A percentile compares a stretch with the other conserved stretches of the same genome.
Conservation (phyloP, 805 yeast species). For the Candida dajiaensis region DNA sequence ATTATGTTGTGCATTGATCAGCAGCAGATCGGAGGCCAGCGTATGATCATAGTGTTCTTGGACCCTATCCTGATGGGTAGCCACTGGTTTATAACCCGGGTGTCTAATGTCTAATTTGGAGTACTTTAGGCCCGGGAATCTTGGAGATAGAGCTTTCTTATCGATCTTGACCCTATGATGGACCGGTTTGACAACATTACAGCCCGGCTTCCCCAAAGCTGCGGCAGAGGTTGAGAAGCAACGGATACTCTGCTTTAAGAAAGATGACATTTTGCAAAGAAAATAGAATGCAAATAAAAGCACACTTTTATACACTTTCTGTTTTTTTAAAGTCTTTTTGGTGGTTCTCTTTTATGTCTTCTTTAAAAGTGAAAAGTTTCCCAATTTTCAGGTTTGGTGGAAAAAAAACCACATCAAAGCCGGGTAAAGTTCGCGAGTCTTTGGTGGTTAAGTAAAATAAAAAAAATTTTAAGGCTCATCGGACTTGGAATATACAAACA, state of each 20-base stretch:
- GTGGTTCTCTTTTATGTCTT: background rate
- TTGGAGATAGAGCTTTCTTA: constrained; percentile 69
- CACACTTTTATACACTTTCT: no score
- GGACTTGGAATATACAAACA: background rate
- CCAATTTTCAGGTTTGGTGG: background rate
- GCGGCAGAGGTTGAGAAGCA: constrained; percentile 18
- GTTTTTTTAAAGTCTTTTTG: no score
- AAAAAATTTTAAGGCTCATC: constrained; percentile 12
- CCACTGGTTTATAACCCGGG: constrained; percentile 68
- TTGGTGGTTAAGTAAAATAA: background rate
- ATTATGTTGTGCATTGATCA: constrained; percentile 70
- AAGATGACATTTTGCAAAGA: background rate
- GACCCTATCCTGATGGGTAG: constrained; percentile 75
- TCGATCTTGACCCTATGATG: constrained; percentile 80
- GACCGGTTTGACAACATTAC: constrained; percentile 80
- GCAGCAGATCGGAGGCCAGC: constrained; percentile 67
- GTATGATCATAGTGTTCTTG: constrained; percentile 71
- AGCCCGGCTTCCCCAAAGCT: constrained; percentile 42
- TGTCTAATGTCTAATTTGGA: constrained; percentile 74
- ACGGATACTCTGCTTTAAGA: constrained; percentile 8
- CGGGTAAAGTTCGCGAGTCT: background rate
- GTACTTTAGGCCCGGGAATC: constrained; percentile 60
- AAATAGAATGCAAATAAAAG: no score
- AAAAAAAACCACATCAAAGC: background rate
- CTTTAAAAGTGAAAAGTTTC: background rate